phyloP scores from a whole-genome alignment of 352 stramenopile genomes.

The Phytophthora chlamydospora region DNA sequence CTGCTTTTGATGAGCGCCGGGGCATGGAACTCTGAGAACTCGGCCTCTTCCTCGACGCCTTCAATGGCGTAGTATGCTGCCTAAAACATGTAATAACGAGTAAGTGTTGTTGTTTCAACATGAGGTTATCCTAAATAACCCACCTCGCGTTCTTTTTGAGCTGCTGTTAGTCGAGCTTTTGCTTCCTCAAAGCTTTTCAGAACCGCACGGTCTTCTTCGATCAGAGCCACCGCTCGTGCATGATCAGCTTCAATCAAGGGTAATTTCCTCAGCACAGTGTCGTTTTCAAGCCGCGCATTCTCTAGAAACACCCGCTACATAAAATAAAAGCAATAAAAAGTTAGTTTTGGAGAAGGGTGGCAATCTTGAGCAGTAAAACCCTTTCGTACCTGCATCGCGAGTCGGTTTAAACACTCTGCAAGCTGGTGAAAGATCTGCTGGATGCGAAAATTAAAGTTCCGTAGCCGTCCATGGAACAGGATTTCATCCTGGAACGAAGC shows the following conservation, averaged over 20 bases:
- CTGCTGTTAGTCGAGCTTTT: slow-evolving; percentile 31
- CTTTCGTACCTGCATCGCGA: slow-evolving; percentile 57
- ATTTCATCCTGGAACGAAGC: slow-evolving; percentile 70
- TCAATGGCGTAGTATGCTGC: slow-evolving; percentile 54
- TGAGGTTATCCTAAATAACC: background rate
- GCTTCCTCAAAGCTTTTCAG: slow-evolving; percentile 36
- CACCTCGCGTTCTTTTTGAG: slow-evolving; percentile 56
- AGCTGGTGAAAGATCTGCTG: slow-evolving; percentile 57
- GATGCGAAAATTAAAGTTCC: slow-evolving; percentile 74
- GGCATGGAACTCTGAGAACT: slow-evolving; percentile 76
- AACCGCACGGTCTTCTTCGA: slow-evolving; percentile 51
- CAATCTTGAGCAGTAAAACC: background rate
- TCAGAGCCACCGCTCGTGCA: slow-evolving; percentile 41
- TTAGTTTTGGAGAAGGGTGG: too few relatives aligned
- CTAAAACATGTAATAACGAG: slow-evolving; percentile 19
- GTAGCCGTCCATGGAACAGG: slow-evolving; percentile 67
- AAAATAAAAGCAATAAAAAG: background rate
- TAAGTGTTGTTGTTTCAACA: background rate
- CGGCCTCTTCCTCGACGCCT: slow-evolving; percentile 78
- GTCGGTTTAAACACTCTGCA: slow-evolving; percentile 40
- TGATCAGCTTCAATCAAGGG: slow-evolving; percentile 66
- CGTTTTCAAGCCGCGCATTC: slow-evolving; percentile 51
- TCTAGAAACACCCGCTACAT: slow-evolving; percentile 58
- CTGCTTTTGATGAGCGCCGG: slow-evolving; percentile 66
- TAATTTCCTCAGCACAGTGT: slow-evolving; percentile 56